Percentiles rank a stretch among this genome's conserved stretches.
These are phyloP conservation scores for Bruguiera sexangula DNA, from an alignment of 345 rosid species.

Conservation along the genomic window DNA sequence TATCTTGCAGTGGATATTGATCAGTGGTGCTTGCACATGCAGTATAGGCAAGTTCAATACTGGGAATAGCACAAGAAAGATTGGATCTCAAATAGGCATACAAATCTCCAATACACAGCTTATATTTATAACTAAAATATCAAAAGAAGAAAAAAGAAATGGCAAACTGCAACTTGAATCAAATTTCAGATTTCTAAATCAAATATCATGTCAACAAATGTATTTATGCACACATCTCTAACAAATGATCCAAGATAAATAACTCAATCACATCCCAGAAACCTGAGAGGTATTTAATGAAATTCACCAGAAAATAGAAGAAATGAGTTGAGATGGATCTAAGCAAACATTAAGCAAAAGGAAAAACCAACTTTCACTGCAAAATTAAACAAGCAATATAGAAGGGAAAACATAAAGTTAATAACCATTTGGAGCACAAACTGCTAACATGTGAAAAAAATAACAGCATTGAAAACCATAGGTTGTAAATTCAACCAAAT, in stretches of 20 bases:
- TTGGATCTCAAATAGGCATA: not conserved
- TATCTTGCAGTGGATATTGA: not conserved
- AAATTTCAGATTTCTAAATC: not conserved
- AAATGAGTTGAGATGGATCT: too few relatives aligned
- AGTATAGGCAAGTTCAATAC: not conserved
- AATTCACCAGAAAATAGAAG: too few relatives aligned
- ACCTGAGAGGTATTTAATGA: too few relatives aligned
- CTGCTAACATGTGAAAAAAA: too few relatives aligned
- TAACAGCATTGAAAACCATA: not conserved
- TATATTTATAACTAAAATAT: not conserved
- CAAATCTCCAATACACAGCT: not conserved
- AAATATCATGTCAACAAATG: not conserved
- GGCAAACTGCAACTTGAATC: not conserved
- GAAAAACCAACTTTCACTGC: too few relatives aligned
- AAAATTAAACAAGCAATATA: too few relatives aligned
- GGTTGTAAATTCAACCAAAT: not conserved
- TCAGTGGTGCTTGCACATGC: not conserved
- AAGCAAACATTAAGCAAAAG: too few relatives aligned
- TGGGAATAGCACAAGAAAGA: not conserved
- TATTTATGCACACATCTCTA: too few relatives aligned
- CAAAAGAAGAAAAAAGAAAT: not conserved
- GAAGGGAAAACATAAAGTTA: too few relatives aligned
- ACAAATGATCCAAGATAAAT: too few relatives aligned
- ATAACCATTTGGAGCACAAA: too few relatives aligned
- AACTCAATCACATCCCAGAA: too few relatives aligned